Base-by-base conservation (phyloP, 352 stramenopile species). In the Pythium guiyangense region DNA sequence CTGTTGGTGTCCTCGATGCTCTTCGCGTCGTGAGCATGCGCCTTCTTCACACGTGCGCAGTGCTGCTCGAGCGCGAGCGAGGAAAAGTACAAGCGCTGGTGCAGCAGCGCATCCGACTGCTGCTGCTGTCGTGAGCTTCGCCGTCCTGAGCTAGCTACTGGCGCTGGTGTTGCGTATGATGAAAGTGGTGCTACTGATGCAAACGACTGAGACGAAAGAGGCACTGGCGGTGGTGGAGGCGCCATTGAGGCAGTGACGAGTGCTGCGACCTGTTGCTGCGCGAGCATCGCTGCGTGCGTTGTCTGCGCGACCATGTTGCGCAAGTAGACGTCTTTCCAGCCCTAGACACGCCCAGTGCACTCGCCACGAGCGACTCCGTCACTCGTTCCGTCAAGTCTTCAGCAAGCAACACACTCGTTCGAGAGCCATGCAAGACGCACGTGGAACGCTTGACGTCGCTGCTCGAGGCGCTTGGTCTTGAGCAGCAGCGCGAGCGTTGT, bases 261-360 rank as follows among this genome's bases (percentile, higher is more conserved):
- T 25, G 49, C 47, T 25, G 52, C 40, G 6, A 57, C 14, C 34
- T 63, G 46, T 25, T 62, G 62, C 31, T 70, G 53, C n/a, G 62
- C 74, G 3, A 87, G 52, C 79, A 89, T 86, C 25, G 77, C 79
- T 1, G 74, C 73, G 51, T 89, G 79, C 20, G 76, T 87, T n/a
- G 74, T 79, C 49, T 89, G 68, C 2, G 66, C 74, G 0, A 86
- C 66, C 3, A 84, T 52, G 11, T 61, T 71, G 18, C 74, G 64
- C 45, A 87, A 50, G 40, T 80, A 77, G 6, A 69, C 50, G 10
- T 86, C 73, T 44, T 86, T 89, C 74, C 76, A 89, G 3, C 61
- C 61, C 69, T 81, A 42, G 1, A 50, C 22, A 26, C 39, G 46
- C 25, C 14, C 25, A 55, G 3, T 35, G n/a, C 11, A 42, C 15